phyloP scores from a whole-genome alignment of 257 asterid species.

The Misopates orontium region DNA sequence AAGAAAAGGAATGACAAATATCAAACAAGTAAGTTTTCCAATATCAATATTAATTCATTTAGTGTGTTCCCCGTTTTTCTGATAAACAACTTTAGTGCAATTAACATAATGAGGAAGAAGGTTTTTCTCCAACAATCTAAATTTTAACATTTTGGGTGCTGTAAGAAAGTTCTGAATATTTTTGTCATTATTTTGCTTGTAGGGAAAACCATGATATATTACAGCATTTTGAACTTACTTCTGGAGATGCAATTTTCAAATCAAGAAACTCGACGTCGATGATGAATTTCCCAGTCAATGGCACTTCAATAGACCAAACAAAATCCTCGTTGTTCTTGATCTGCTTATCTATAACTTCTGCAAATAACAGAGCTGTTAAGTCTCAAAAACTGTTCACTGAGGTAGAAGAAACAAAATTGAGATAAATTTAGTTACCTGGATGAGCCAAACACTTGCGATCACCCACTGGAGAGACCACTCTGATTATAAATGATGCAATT shows the following conservation, averaged over 20 bases:
- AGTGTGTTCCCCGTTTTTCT: too few relatives aligned
- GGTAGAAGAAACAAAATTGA: not conserved
- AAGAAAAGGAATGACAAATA: not conserved
- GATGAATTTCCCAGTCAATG: conserved; percentile 83
- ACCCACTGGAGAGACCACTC: conserved; percentile 69
- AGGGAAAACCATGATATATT: too few relatives aligned
- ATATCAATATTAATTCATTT: not conserved
- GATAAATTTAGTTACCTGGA: conserved; percentile 53
- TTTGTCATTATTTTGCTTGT: too few relatives aligned
- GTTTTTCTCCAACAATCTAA: too few relatives aligned
- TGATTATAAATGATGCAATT: conserved; percentile 72
- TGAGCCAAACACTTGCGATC: conserved; percentile 79
- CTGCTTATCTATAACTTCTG: conserved; percentile 78
- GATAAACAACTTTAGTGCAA: too few relatives aligned
- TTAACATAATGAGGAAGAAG: too few relatives aligned
- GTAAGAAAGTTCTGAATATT: too few relatives aligned
- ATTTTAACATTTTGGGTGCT: too few relatives aligned
- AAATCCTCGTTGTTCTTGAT: conserved; percentile 83
- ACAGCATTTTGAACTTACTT: too few relatives aligned
- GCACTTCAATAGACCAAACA: conserved; percentile 72
- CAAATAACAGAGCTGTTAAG: conserved; percentile 14
- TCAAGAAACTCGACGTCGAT: conserved; percentile 93
- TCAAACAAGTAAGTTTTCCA: not conserved
- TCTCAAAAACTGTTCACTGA: not conserved
- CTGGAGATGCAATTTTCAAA: conserved; percentile 62